phyloP scores from a whole-genome alignment of 768 basidiomycete species.

The Lactarius psammicola region DNA sequence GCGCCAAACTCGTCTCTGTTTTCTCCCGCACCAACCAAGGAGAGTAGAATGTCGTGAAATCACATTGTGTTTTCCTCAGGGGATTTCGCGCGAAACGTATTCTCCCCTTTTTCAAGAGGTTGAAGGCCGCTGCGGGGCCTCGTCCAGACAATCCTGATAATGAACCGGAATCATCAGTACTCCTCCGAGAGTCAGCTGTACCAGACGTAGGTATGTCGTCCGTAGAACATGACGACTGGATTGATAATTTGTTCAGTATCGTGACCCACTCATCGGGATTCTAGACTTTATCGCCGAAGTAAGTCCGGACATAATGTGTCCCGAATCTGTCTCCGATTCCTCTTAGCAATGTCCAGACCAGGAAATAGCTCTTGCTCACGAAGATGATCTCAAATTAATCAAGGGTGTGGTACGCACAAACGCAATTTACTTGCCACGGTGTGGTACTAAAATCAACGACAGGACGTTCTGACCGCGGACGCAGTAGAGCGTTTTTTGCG shows the following conservation, averaged over 20 bases:
- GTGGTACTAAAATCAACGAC: background rate
- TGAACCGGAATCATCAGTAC: background rate
- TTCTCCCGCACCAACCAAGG: background rate
- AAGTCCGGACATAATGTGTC: background rate
- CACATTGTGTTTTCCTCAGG: too few species aligned
- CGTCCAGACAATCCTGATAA: constrained; percentile 7
- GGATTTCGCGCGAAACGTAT: too few species aligned
- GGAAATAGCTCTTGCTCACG: constrained; percentile 5
- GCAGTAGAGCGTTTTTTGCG: constrained; percentile 1
- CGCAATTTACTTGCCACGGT: too few species aligned
- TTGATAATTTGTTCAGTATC: background rate
- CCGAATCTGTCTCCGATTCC: background rate
- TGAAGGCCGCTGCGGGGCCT: too few species aligned
- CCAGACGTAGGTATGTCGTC: background rate
- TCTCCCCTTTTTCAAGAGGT: too few species aligned
- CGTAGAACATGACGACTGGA: background rate
- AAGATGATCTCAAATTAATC: background rate
- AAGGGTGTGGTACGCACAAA: background rate
- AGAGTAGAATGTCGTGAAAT: constrained; percentile 1
- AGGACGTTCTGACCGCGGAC: constrained; percentile 6
- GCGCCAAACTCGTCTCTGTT: background rate
- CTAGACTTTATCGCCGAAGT: constrained; percentile 9
- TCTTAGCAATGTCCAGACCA: constrained; percentile 1
- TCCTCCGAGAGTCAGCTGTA: background rate
- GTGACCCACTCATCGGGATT: too few species aligned